A percentile compares a stretch with the other conserved stretches of the same genome.
These are phyloP conservation scores for Corymbia maculata DNA, from an alignment of 345 rosid genomes.

Conservation along the genomic window DNA sequence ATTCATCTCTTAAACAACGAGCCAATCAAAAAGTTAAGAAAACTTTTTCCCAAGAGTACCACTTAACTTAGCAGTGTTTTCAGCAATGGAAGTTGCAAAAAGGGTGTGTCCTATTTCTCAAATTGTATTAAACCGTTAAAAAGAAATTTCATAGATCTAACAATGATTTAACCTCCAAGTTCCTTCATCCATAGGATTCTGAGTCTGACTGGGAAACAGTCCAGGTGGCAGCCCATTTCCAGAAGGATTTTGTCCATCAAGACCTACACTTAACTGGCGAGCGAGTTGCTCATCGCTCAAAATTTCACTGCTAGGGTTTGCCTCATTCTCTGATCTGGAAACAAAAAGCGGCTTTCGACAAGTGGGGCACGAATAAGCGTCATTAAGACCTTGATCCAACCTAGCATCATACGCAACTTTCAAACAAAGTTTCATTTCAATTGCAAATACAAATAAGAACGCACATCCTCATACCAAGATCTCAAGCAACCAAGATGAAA, in stretches of 20 bases:
- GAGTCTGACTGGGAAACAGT: slow-evolving; percentile 56
- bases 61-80: neutral
- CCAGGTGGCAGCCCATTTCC: slow-evolving; percentile 51
- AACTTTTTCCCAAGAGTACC: neutral
- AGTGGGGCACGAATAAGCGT: slow-evolving; percentile 87
- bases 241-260: slow-evolving; percentile 45
- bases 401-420: slow-evolving; percentile 34
- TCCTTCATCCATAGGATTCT: slow-evolving; percentile 47
- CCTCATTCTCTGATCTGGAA: slow-evolving; percentile 55
- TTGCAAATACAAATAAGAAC: neutral
- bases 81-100: neutral
- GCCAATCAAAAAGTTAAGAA: neutral
- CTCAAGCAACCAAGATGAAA: slow-evolving; percentile 97
- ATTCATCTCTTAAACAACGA: neutral
- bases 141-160: neutral
- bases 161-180: slow-evolving; percentile 52
- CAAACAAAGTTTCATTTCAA: neutral
- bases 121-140: neutral
- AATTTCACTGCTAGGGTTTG: slow-evolving; percentile 35
- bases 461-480: slow-evolving; percentile 60
- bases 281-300: slow-evolving; percentile 74
- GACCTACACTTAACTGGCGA: slow-evolving; percentile 52
- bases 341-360: slow-evolving; percentile 96
- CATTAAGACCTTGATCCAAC: slow-evolving; percentile 98
- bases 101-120: neutral